Evolutionary conservation across 192 early-diverging fungal species (phyloP), one percentile per base, ranked within the genome.

Genomic region (Rhizophagus sp.): DNA sequence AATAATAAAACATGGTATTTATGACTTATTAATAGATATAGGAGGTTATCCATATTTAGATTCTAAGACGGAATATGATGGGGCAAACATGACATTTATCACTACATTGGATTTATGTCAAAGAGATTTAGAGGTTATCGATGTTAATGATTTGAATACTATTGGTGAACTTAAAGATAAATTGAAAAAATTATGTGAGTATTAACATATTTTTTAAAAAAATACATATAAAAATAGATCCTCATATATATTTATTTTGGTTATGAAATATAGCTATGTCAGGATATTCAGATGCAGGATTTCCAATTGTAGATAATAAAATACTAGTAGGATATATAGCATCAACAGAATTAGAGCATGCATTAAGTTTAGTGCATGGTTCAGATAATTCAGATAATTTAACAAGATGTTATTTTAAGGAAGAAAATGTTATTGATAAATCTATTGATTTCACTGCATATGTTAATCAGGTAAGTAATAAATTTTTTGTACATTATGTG

Each of bases 41-140:
- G 89, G 89, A 22, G 91, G 89, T 19, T 88, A 93, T 62, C 95
- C 95, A 3, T 96, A 91, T 80, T 84, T 96, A 63, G 92, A 96
- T 82, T 88, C 88, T 44, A 93, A 92, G 49, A 88, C 88, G 50
- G 93, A 94, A 76, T 93, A 93, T 83, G 84, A 93, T 44, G 90
- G 91, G 24, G 86, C 85, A 34, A 85, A 85, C 39, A 87, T 89
- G 30, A 89, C 89, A 4, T 83, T 86, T 34, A 85, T 85, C 34
- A 88, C 90, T 41, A 89, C 89, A 4, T 83, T 86, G 11, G 92
- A 94, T 70, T 83, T 94, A 64, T 87, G 91, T 69, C 90, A 94
- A 74, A 83, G 77, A 19, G 89, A 91, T 30, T 67, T 93, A 34
- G 90, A 92, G 73, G 88, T 88, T 0, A 89, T 96, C 63, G 91